phyloP scores from a whole-genome alignment of 208 protist species.

The Plasmodiophora brassicae region DNA sequence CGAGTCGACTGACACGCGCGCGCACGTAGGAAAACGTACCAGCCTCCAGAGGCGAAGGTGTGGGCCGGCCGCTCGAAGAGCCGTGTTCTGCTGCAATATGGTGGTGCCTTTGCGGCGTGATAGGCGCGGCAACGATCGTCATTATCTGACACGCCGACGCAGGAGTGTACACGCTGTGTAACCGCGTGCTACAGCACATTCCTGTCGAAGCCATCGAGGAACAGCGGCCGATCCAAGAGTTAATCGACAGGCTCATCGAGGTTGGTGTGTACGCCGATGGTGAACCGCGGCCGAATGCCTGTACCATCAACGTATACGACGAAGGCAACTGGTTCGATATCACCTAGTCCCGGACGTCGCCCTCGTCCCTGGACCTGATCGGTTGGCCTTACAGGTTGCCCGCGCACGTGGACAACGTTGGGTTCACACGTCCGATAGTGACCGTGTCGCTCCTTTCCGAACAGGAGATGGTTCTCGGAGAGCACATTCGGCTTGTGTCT shows the following conservation, averaged over 20 bases:
- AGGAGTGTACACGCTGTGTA: slow-evolving; percentile 24
- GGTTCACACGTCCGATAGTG: background rate
- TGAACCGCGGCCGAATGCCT: background rate
- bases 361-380: no score
- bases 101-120: background rate
- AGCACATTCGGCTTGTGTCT: background rate
- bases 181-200: background rate
- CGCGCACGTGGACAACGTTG: background rate
- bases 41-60: slow-evolving; percentile 16
- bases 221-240: background rate
- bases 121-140: no score
- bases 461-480: slow-evolving; percentile 3
- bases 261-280: background rate
- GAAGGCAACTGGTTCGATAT: slow-evolving; percentile 1
- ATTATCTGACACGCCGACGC: background rate
- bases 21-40: slow-evolving; percentile 14
- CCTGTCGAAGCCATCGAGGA: background rate
- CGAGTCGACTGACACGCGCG: background rate
- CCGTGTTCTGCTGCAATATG: background rate
- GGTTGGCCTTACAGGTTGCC: no score
- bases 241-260: background rate
- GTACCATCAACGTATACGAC: slow-evolving; percentile 3
- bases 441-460: slow-evolving; percentile 5
- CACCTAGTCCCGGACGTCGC: no score
- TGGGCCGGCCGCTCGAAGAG: slow-evolving; percentile 2